Conservation (phyloP, 2,329 filamentous ascomycete genomes). For the Talaromyces sp. region DNA sequence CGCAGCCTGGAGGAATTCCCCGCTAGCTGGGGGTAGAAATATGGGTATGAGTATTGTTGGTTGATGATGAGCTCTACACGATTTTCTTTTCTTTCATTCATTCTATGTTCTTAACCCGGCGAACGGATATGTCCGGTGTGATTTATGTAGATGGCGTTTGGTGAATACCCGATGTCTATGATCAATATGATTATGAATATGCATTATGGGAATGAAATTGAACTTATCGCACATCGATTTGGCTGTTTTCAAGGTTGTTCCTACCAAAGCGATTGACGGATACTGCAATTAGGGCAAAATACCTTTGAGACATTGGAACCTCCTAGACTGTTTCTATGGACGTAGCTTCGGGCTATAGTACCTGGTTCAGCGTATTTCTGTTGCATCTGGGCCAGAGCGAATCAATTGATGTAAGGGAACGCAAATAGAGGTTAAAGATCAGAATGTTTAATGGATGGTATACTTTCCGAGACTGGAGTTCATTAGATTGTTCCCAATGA, state of each 20-base stretch:
- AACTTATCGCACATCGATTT: too few species aligned
- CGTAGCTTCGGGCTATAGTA: too few species aligned
- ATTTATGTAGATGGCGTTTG: conserved; percentile 4
- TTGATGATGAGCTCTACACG: not conserved
- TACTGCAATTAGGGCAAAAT: not conserved
- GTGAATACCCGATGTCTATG: conserved; percentile 11
- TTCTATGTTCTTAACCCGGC: not conserved
- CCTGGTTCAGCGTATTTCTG: too few species aligned
- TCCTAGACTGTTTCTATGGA: too few species aligned
- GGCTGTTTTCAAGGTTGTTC: too few species aligned
- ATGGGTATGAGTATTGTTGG: conserved; percentile 7
- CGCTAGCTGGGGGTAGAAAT: not conserved
- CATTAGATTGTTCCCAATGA: too few species aligned
- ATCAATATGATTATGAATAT: conserved; percentile 13
- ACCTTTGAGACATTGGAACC: too few species aligned
- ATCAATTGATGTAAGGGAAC: too few species aligned
- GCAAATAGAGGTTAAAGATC: too few species aligned
- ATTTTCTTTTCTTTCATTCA: not conserved
- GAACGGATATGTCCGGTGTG: not conserved
- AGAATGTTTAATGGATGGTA: too few species aligned
- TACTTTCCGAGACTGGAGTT: too few species aligned
- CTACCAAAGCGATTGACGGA: not conserved
- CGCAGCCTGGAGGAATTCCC: not conserved
- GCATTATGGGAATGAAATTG: conserved; percentile 1
- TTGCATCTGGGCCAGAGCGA: too few species aligned